Conservation (phyloP, 208 protist genomes). For the Wallacemonas rigidus region DNA sequence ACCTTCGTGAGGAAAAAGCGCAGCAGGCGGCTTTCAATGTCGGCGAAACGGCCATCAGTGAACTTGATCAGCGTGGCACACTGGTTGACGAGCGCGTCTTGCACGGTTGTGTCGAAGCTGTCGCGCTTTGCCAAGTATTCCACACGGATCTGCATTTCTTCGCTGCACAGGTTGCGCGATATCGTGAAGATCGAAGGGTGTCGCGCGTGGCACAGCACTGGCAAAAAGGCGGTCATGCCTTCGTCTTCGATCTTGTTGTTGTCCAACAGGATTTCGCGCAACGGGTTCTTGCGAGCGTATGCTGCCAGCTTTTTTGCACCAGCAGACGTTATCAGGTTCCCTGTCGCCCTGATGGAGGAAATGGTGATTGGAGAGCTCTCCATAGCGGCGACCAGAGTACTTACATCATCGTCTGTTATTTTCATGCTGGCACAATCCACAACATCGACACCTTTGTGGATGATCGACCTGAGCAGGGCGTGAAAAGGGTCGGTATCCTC, state of each 20-base stretch:
- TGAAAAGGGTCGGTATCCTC: slow-evolving; percentile 36
- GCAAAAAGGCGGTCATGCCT: slow-evolving; percentile 55
- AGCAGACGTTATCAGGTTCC: slow-evolving; percentile 63
- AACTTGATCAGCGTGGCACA: slow-evolving; percentile 52
- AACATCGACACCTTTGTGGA: slow-evolving; percentile 45
- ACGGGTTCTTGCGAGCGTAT: slow-evolving; percentile 39
- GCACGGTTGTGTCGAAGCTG: slow-evolving; percentile 35
- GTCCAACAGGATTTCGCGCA: slow-evolving; percentile 55
- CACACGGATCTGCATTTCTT: slow-evolving; percentile 41
- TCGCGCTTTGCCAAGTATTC: slow-evolving; percentile 50
- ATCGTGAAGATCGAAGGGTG: slow-evolving; percentile 33
- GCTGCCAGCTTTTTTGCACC: slow-evolving; percentile 37
- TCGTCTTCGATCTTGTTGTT: slow-evolving; percentile 73
- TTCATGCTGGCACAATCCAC: slow-evolving; percentile 41
- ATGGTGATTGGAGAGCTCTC: slow-evolving; percentile 45
- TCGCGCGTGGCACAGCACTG: slow-evolving; percentile 28
- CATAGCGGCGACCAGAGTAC: slow-evolving; percentile 65
- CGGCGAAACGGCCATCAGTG: slow-evolving; percentile 41
- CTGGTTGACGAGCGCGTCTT: slow-evolving; percentile 42
- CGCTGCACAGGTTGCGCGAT: slow-evolving; percentile 47
- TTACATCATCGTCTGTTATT: slow-evolving; percentile 53
- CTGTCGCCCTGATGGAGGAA: slow-evolving; percentile 48
- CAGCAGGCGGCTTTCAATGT: slow-evolving; percentile 63
- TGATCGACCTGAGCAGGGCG: slow-evolving; percentile 34
- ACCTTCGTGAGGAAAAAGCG: slow-evolving; percentile 53